Evolutionary conservation across 345 rosid species (phyloP).

Genomic region (Angophora floribunda): DNA sequence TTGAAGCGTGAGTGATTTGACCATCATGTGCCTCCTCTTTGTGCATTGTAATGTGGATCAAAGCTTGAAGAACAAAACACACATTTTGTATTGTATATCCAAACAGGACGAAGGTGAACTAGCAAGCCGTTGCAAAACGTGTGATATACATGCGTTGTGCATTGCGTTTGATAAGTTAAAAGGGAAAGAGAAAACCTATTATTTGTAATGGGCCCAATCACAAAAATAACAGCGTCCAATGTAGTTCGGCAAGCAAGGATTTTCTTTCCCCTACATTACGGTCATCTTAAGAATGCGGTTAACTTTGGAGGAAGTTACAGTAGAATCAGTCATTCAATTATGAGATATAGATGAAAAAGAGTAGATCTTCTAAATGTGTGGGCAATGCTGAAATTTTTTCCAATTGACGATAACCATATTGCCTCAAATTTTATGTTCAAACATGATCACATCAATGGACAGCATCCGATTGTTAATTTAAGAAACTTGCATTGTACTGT

Average conservation of each 20-base stretch:
- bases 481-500: background rate
- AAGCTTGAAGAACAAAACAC: background rate
- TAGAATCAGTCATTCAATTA: background rate
- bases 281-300: background rate
- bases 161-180: background rate
- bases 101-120: background rate
- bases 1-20: background rate
- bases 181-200: background rate
- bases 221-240: background rate
- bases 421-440: accelerated
- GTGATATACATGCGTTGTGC: background rate
- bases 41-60: background rate
- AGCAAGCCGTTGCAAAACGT: background rate
- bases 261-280: background rate
- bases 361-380: background rate
- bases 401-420: background rate
- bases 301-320: background rate
- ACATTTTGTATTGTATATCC: background rate
- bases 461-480: accelerated
- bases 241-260: background rate
- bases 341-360: background rate
- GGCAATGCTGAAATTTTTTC: background rate
- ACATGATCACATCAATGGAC: accelerated
- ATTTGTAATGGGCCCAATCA: background rate
- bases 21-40: background rate